Percentiles rank a stretch among this genome's conserved stretches.
Evolutionary conservation across 2,329 filamentous ascomycete genomes (phyloP).

Genomic region (Orbilia blumenaviensis): DNA sequence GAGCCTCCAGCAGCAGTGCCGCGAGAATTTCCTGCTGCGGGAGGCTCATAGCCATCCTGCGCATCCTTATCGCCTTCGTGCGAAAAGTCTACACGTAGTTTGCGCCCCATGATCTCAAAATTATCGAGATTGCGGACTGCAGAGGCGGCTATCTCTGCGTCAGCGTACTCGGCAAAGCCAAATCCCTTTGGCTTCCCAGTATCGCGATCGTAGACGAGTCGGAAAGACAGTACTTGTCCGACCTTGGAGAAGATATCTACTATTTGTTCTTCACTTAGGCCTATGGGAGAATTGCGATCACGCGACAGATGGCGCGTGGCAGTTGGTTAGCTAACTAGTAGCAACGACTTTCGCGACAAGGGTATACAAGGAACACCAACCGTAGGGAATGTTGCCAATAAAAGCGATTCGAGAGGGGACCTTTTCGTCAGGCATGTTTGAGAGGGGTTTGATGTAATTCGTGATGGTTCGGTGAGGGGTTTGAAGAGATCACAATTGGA

Average conservation of each 20-base stretch:
- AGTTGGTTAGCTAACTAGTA: conserved; percentile 28
- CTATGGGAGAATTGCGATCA: conserved; percentile 57
- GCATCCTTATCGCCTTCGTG: conserved; percentile 73
- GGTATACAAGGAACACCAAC: conserved; percentile 36
- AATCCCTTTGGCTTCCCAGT: conserved; percentile 75
- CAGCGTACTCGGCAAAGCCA: conserved; percentile 74
- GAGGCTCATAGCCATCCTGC: conserved; percentile 60
- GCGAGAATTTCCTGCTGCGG: conserved; percentile 52
- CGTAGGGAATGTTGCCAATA: conserved; percentile 58
- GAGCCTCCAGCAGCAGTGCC: conserved; percentile 27
- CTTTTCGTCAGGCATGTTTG: conserved; percentile 48
- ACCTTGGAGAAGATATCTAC: conserved; percentile 73
- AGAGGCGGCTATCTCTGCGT: conserved; percentile 73
- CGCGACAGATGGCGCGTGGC: conserved; percentile 45
- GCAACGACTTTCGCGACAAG: conserved; percentile 6
- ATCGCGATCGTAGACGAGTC: conserved; percentile 75
- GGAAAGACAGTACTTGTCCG: conserved; percentile 74
- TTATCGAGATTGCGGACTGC: conserved; percentile 76
- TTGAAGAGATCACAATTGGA: conserved; percentile 3
- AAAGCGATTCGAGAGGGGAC: conserved; percentile 57
- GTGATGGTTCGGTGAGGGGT: background rate
- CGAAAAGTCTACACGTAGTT: conserved; percentile 74
- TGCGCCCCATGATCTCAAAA: conserved; percentile 73
- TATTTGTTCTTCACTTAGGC: conserved; percentile 75
- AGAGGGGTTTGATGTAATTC: background rate